phyloP scores from a whole-genome alignment of 2,329 filamentous ascomycete genomes.

The Aspergillus pseudoterreus region DNA sequence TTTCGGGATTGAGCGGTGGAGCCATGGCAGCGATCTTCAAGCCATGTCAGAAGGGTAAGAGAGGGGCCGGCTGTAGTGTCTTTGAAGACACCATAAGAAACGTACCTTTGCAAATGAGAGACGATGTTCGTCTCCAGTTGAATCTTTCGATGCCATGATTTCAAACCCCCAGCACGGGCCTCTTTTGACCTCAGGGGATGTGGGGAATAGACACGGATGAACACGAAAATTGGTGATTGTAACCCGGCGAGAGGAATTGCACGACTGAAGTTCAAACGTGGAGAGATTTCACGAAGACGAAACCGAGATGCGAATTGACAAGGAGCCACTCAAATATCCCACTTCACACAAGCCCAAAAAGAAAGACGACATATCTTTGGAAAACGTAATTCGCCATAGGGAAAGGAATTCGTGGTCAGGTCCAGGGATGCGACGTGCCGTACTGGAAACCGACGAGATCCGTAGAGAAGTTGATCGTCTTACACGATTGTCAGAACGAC shows the following conservation, averaged over 20 bases:
- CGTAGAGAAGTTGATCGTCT: conserved; percentile 10
- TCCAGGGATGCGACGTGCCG: conserved; percentile 14
- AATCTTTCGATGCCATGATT: conserved; percentile 32
- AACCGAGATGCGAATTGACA: conserved; percentile 30
- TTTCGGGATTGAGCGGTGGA: conserved; percentile 26
- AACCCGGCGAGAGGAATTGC: conserved; percentile 18
- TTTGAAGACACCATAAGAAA: conserved; percentile 1
- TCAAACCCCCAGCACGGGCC: not conserved
- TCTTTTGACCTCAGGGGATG: conserved; percentile 3
- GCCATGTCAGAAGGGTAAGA: conserved; percentile 16
- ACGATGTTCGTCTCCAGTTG: conserved; percentile 27
- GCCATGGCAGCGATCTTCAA: conserved; percentile 43
- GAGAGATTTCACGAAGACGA: conserved; percentile 21
- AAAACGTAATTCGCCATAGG: conserved; percentile 40
- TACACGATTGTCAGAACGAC: conserved; percentile 22
- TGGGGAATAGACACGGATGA: conserved; percentile 16
- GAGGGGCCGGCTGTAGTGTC: conserved; percentile 1
- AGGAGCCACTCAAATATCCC: conserved; percentile 37
- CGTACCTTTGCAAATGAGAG: conserved; percentile 75
- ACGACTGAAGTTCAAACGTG: conserved; percentile 19
- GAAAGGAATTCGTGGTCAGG: conserved; percentile 25
- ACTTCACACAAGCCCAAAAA: conserved; percentile 42
- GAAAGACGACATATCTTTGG: conserved; percentile 44
- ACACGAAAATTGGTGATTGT: conserved; percentile 12
- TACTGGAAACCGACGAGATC: conserved; percentile 1